phyloP scores from a whole-genome alignment of 306 rosid species.

The Vachellia pachyceras region DNA sequence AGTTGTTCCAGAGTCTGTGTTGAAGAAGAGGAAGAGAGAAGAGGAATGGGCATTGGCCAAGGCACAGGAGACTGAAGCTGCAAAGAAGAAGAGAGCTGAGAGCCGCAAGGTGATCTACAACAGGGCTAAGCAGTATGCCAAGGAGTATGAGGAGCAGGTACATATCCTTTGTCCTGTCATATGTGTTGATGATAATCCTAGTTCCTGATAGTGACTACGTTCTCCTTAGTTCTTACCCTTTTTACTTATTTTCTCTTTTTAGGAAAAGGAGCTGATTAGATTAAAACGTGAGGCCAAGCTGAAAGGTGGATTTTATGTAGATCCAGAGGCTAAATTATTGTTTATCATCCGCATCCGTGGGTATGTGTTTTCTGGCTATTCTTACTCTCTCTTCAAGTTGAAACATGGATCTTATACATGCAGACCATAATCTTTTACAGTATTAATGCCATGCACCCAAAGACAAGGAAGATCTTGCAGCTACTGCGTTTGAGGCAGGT shows the following conservation, averaged over 20 bases:
- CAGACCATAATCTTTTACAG: constrained; percentile 41
- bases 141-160: constrained; percentile 74
- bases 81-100: constrained; percentile 68
- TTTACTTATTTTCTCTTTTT: background rate
- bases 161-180: background rate
- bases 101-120: constrained; percentile 69
- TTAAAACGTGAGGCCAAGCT: constrained; percentile 90
- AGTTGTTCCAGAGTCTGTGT: constrained; percentile 69
- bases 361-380: constrained; percentile 44
- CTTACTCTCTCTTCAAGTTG: background rate
- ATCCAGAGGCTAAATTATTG: constrained; percentile 87
- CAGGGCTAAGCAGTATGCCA: constrained; percentile 69
- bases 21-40: constrained; percentile 83
- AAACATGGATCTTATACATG: background rate
- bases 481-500: constrained; percentile 95
- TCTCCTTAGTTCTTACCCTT: background rate
- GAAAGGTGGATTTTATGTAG: constrained; percentile 95
- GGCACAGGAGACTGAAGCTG: constrained; percentile 54
- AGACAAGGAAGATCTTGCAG: constrained; percentile 78
- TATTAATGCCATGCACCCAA: constrained; percentile 92
- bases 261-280: constrained; percentile 71
- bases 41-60: constrained; percentile 84
- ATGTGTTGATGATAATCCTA: background rate
- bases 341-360: constrained; percentile 86
- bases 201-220: background rate